Conservation (phyloP, 768 basidiomycete species). For the Pleurotus tuoliensis region DNA sequence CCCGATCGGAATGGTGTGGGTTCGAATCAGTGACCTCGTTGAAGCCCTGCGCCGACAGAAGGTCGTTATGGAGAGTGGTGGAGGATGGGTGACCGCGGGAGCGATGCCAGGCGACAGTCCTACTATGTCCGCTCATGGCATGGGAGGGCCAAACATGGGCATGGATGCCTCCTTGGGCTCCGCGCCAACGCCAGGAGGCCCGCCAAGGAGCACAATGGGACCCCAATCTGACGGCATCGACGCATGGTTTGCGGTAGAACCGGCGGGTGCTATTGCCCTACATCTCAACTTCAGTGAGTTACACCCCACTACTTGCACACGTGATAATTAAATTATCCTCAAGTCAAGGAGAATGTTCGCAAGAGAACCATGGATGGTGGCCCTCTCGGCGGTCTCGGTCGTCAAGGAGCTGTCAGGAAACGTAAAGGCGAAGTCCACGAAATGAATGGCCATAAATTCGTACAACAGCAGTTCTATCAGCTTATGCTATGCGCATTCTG, state of each 20-base stretch:
- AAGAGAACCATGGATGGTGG: slow-evolving; percentile 87
- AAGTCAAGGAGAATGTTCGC: slow-evolving; percentile 97
- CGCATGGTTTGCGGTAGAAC: slow-evolving; percentile 96
- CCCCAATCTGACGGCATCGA: slow-evolving; percentile 78
- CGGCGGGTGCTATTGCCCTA: slow-evolving; percentile 88
- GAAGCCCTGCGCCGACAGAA: slow-evolving; percentile 92
- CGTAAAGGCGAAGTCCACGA: slow-evolving; percentile 98
- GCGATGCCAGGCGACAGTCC: slow-evolving; percentile 70
- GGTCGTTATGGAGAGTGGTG: slow-evolving; percentile 81
- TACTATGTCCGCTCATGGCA: slow-evolving; percentile 12
- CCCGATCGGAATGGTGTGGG: slow-evolving; percentile 94
- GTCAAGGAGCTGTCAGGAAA: slow-evolving; percentile 96
- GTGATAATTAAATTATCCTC: slow-evolving; percentile 10
- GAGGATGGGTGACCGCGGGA: slow-evolving; percentile 94
- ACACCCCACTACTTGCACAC: slow-evolving; percentile 5
- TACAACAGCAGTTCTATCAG: slow-evolving; percentile 97
- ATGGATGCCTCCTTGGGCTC: slow-evolving; percentile 40
- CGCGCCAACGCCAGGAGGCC: slow-evolving; percentile 33
- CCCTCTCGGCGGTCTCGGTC: slow-evolving; percentile 81
- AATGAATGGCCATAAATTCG: slow-evolving; percentile 99
- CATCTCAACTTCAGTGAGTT: slow-evolving; percentile 88
- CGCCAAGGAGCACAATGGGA: slow-evolving; percentile 28
- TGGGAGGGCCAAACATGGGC: slow-evolving; percentile 20
- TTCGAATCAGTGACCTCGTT: slow-evolving; percentile 89
- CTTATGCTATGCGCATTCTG: slow-evolving; percentile 98